phyloP scores from a whole-genome alignment of 768 basidiomycete genomes.

The Boletus insuetus region DNA sequence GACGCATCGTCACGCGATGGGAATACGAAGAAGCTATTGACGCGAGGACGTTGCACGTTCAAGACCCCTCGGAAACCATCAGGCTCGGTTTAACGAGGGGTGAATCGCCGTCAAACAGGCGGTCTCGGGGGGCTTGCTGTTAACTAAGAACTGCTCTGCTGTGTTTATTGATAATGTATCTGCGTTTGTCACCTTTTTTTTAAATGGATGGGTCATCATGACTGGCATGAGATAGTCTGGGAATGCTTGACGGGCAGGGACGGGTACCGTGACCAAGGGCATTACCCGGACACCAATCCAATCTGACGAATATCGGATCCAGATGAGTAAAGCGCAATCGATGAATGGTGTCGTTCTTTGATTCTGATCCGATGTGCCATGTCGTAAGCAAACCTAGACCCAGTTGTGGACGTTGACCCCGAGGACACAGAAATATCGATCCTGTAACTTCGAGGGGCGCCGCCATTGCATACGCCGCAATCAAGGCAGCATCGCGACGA shows the following conservation, averaged over 20 bases:
- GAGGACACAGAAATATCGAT: too few relatives aligned
- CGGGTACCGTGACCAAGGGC: background rate
- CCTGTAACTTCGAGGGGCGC: too few relatives aligned
- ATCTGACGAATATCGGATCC: background rate
- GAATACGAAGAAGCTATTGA: slow-evolving; percentile 65
- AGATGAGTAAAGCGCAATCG: too few relatives aligned
- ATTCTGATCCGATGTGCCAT: background rate
- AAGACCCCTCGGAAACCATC: slow-evolving; percentile 40
- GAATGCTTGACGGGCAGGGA: background rate
- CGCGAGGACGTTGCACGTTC: slow-evolving; percentile 39
- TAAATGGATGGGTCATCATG: too few relatives aligned
- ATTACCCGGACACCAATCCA: too few relatives aligned
- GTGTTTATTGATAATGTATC: slow-evolving; percentile 25
- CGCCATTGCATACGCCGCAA: too few relatives aligned
- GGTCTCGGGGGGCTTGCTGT: slow-evolving; percentile 17
- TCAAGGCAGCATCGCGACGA: background rate
- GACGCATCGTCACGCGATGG: slow-evolving; percentile 58
- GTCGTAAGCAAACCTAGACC: too few relatives aligned
- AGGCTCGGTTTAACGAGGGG: slow-evolving; percentile 27
- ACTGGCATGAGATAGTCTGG: background rate
- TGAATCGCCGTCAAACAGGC: slow-evolving; percentile 2
- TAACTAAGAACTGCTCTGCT: background rate
- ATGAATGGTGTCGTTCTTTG: too few relatives aligned
- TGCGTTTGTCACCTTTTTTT: background rate
- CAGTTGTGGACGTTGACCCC: background rate